Evolutionary conservation across 495 filamentous ascomycete species (phyloP).

Genomic region (Podospora bellae-mahoneyi): DNA sequence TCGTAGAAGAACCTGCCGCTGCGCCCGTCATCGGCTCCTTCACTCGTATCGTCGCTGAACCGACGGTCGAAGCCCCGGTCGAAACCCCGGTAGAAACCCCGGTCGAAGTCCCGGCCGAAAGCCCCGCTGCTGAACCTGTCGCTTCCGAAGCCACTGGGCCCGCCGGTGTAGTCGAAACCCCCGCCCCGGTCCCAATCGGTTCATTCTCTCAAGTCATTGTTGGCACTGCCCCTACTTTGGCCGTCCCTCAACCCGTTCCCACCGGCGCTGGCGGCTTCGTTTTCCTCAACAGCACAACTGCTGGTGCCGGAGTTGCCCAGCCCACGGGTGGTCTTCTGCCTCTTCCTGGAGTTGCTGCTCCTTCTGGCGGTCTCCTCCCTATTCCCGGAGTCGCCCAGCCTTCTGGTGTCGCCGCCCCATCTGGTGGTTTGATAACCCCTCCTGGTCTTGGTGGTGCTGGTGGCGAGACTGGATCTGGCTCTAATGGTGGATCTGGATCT

Average conservation of each 20-base stretch:
- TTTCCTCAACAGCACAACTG: slow-evolving; percentile 6
- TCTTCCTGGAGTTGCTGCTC: slow-evolving; percentile 8
- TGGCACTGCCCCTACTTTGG: background rate
- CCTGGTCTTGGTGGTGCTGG: background rate
- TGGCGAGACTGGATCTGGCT: background rate
- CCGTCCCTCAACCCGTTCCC: slow-evolving; percentile 3
- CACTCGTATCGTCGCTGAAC: background rate
- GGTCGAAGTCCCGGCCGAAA: background rate
- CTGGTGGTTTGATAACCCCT: background rate
- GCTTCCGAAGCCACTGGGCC: background rate
- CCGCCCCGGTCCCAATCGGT: background rate
- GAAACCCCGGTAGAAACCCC: no score
- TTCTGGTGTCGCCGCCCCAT: background rate
- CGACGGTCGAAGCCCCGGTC: background rate
- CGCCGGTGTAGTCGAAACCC: slow-evolving; percentile 1
- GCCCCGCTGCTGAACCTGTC: background rate
- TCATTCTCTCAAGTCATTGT: slow-evolving; percentile 1
- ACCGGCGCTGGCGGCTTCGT: background rate
- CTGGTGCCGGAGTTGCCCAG: background rate
- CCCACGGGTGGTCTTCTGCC: slow-evolving; percentile 3
- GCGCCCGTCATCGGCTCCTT: slow-evolving; percentile 1
- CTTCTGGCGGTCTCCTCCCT: background rate
- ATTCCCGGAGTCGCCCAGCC: slow-evolving; percentile 3
- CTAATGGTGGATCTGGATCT: background rate
- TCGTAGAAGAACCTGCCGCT: background rate